Evolutionary conservation across 768 basidiomycete species (phyloP), one percentile per base, ranked within the genome.

Genomic region (Rhodosporidiobolus sp.): DNA sequence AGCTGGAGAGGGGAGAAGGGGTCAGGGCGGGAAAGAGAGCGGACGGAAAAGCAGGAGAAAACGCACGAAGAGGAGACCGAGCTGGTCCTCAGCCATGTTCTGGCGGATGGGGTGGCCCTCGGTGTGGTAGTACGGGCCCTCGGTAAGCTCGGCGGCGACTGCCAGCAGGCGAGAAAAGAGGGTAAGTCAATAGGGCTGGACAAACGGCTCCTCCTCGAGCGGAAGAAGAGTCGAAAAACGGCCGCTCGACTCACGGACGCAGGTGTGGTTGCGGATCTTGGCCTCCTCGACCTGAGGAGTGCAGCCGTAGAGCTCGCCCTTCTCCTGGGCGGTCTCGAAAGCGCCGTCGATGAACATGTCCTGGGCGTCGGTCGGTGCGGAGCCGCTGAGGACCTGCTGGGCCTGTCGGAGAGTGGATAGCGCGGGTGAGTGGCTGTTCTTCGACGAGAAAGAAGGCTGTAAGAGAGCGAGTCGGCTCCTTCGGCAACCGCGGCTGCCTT

Each of bases 41-140:
- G 52, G 3, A 26, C 22, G n/a, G 35, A 1, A 22, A 32, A n/a
- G 62, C 26, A 26, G 35, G 22, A 26, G 10, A 11, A 11, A 28
- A 63, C 75, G 28, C 54, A 77, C 73, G 77, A 79, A 80, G 32
- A 77, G 77, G 16, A 80, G 61, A 35, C 80, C 80, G 30, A 78
- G 75, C 70, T 81, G 79, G 70, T 79, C 75, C 66, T 81, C 80
- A 16, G 79, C 80, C 76, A 81, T 78, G 77, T 81, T 80, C 59
- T 78, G 77, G 30, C 80, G 77, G 56, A 80, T 78, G 0, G 79
- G 80, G 71, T 81, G 80, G 6, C 79, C 79, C 53, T 66, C 78
- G 2, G 72, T 75, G 77, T 80, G 80, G 73, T 79, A 80, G 69
- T 76, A 76, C 2, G 75, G 75, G 3, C 75, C 75, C 52, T 76